Evolutionary conservation across 2,329 filamentous ascomycete genomes (phyloP).

Genomic region (Aspergillus ruber): DNA sequence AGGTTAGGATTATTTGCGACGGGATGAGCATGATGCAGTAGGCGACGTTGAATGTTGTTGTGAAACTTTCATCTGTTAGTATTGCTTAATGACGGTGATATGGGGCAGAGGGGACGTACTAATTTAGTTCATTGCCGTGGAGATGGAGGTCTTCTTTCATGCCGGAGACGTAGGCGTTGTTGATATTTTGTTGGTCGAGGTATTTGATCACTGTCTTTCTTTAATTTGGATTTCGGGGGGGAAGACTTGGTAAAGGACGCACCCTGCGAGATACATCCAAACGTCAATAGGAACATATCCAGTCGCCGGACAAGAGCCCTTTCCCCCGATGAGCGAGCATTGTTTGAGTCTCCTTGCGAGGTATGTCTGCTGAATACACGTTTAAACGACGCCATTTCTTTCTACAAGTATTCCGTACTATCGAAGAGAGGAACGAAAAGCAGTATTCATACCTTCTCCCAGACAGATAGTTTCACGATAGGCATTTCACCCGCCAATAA

Average conservation of each 20-base stretch:
- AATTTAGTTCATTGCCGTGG: constrained; percentile 20
- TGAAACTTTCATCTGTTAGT: constrained; percentile 30
- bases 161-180: constrained; percentile 39
- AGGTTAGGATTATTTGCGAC: constrained; percentile 35
- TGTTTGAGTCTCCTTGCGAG: background rate
- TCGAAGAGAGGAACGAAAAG: too few species aligned
- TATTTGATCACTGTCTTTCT: constrained; percentile 41
- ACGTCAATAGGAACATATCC: constrained; percentile 35
- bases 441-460: too few species aligned
- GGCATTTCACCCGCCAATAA: background rate
- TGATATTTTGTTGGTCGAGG: constrained; percentile 42
- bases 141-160: constrained; percentile 25
- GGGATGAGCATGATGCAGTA: constrained; percentile 37
- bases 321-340: constrained; percentile 19
- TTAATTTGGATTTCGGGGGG: too few species aligned
- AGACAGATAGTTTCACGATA: background rate
- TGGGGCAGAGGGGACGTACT: background rate
- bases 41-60: constrained; percentile 35
- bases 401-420: too few species aligned
- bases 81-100: constrained; percentile 12
- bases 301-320: constrained; percentile 31
- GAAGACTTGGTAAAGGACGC: too few species aligned
- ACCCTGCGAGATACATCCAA: constrained; percentile 37
- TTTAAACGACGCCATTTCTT: background rate
- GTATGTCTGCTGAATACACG: background rate